Conservation (phyloP, 352 stramenopile species). For the Thalassiosira livingstoniorum region DNA sequence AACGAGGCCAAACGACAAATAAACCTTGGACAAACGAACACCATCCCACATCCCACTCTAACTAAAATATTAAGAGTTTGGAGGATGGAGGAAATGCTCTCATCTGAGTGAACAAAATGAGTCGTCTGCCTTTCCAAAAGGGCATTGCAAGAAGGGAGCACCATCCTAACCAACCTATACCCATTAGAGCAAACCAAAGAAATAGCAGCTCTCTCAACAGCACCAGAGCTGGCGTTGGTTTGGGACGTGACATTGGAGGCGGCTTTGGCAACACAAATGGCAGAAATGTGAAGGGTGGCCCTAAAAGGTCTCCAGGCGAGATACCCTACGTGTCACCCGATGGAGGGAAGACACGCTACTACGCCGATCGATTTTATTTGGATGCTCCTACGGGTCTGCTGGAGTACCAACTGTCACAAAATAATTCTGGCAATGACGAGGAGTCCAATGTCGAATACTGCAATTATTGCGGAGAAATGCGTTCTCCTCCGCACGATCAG, state of each 20-base stretch:
- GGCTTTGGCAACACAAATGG: neutral
- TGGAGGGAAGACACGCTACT: slow-evolving; percentile 60
- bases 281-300: neutral
- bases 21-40: too few relatives aligned
- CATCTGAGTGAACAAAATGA: too few relatives aligned
- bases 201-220: neutral
- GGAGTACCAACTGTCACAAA: slow-evolving; percentile 32
- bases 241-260: neutral
- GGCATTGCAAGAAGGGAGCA: neutral
- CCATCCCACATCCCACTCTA: too few relatives aligned
- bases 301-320: slow-evolving; percentile 17
- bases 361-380: slow-evolving; percentile 80
- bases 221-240: neutral
- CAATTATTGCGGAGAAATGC: slow-evolving; percentile 51
- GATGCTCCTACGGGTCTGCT: slow-evolving; percentile 46
- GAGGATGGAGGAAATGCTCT: too few relatives aligned
- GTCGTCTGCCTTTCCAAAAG: neutral
- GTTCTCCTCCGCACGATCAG: slow-evolving; percentile 2
- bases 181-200: neutral
- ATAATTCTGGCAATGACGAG: neutral
- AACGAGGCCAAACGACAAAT: too few relatives aligned
- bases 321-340: slow-evolving; percentile 43
- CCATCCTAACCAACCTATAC: neutral
- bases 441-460: slow-evolving; percentile 20
- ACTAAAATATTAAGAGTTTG: too few relatives aligned